A percentile compares a stretch with the other conserved stretches of the same genome.
Evolutionary conservation across 345 rosid species (phyloP).

Genomic region (Corchorus capsularis): DNA sequence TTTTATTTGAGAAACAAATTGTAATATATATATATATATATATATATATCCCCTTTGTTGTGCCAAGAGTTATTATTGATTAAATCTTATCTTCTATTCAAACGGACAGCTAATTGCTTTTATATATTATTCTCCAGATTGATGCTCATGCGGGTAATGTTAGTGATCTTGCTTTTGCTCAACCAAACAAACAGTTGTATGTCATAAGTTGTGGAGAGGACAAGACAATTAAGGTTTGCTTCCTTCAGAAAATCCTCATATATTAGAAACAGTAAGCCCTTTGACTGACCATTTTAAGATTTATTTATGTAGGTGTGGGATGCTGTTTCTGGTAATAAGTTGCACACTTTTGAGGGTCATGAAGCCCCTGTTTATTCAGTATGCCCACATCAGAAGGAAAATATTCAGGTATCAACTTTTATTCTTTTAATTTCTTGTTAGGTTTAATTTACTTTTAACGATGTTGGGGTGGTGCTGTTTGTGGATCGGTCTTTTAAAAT

Average conservation of each 20-base stretch:
- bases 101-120: slow-evolving; percentile 5
- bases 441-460: neutral
- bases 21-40: too few relatives aligned
- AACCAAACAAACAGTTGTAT: slow-evolving; percentile 60
- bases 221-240: slow-evolving; percentile 61
- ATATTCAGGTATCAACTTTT: slow-evolving; percentile 48
- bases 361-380: slow-evolving; percentile 75
- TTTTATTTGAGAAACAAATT: too few relatives aligned
- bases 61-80: neutral
- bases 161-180: slow-evolving; percentile 72
- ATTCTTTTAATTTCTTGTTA: neutral
- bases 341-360: slow-evolving; percentile 71
- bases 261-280: neutral
- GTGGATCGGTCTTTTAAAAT: neutral
- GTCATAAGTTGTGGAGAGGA: slow-evolving; percentile 73
- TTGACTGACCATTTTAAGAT: neutral
- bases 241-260: neutral
- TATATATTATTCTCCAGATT: slow-evolving; percentile 38
- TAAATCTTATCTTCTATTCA: neutral
- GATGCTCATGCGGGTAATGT: slow-evolving; percentile 74
- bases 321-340: slow-evolving; percentile 54
- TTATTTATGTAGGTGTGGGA: slow-evolving; percentile 59
- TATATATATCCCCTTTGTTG: neutral
- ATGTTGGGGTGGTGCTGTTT: neutral
- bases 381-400: slow-evolving; percentile 66